A percentile compares a stretch with the other conserved stretches of the same genome.
Conservation (phyloP, 768 basidiomycete genomes). For the Dictyophora rubrovolvata region DNA sequence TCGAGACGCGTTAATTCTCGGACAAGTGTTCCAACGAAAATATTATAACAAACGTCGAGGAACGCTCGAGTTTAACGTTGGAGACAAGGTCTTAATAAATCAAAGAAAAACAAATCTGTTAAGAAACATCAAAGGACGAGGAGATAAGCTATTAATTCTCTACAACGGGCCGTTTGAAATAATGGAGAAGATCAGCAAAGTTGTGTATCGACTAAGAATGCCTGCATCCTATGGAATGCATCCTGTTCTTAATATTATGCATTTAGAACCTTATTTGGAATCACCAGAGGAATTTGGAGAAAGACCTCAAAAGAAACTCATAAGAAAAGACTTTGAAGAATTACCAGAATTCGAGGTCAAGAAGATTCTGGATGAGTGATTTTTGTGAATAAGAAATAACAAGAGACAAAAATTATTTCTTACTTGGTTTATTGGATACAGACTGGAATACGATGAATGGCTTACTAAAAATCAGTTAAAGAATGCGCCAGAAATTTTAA, state of each 20-base stretch:
- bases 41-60: conserved; percentile 14
- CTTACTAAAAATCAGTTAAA: neutral
- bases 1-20: conserved; percentile 8
- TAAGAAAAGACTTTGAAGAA: conserved; percentile 8
- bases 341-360: conserved; percentile 18
- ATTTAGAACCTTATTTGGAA: conserved; percentile 19
- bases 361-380: conserved; percentile 15
- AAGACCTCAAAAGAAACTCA: neutral
- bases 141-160: conserved; percentile 19
- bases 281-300: conserved; percentile 18
- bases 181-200: conserved; percentile 17
- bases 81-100: conserved; percentile 22
- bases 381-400: conserved; percentile 8
- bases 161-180: conserved; percentile 27
- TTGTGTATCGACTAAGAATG: conserved; percentile 21
- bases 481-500: neutral
- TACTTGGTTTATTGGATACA: neutral
- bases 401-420: neutral
- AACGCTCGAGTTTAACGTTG: conserved; percentile 18
- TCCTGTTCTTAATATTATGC: conserved; percentile 24
- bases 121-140: conserved; percentile 17
- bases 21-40: conserved; percentile 6
- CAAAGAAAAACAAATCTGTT: conserved; percentile 17
- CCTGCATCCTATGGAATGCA: conserved; percentile 23
- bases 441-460: neutral